Base-by-base conservation (phyloP, 306 rosid species). In the Prunus campanulata region DNA sequence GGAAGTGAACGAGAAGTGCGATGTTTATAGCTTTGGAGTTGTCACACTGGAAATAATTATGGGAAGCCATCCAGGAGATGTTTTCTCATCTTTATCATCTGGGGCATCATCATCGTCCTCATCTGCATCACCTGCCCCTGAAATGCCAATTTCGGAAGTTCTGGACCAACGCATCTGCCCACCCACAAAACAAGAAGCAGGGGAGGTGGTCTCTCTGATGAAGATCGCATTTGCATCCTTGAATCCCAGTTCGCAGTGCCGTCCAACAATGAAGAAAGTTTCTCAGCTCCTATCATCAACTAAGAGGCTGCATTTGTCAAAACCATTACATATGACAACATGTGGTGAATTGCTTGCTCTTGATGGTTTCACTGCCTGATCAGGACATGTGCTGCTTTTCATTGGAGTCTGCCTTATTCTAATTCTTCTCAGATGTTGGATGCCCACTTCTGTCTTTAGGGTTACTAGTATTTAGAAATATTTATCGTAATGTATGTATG, bases 211-310 rank as follows among this genome's bases (percentile, higher is more conserved):
- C 0, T 66, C 20, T 30, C 51, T 79, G 15, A 8, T 47, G 66
- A 73, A 49, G 48, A 39, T 32, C 8, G 64, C 63, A 0, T 72
- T 72, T 72, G 16, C 54, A 14, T 72, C 51, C 66, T 39, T 72
- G 9, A 39, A 39, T 42, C 0, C 20, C 6, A 72, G 2, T 10
- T 55, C 70, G 0, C 60, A 48, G 27, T 16, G 13, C 6, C 60
- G 62, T 9, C 78, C 70, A 10, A 48, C 70, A 18, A 74, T 74
- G 78, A n/a, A 62, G 27, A 3, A 56, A 35, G 11, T 56, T 72
- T 35, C 66, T 72, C 66, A 35, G 7, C 19, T 9, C 19, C 46
- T 74, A 0, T 1, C 32, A 30, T 32, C 3, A 48, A 25, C 69
- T 22, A 27, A 27, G 2, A 74, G 59, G 50, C 13, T 46, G 11